Base-by-base conservation (phyloP, 768 basidiomycete species). In the Lactarius trivialis region DNA sequence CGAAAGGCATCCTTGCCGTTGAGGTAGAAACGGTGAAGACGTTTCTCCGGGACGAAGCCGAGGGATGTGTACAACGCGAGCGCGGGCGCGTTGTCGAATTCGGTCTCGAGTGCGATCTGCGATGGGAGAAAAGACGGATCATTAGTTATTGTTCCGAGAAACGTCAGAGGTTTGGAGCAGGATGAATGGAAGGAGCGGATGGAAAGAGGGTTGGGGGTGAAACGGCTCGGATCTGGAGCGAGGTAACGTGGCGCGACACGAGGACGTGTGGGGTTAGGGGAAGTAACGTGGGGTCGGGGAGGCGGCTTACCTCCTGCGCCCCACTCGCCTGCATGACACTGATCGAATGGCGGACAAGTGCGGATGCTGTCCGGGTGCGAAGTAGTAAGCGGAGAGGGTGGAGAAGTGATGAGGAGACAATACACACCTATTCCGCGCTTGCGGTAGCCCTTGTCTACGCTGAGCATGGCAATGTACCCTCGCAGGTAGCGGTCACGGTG, bases 361-460 rank as follows among this genome's bases (percentile, higher is more conserved):
- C 79, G 68, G 87, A 91, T 63, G 95, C 94, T 97, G 76, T 52
- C 73, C 71, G 60, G 56, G 28, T 24, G 49, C 14, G 32, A 9
- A 26, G 17, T 2, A 43, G 43, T 45, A 34, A 30, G 58, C n/a
- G 51, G 14, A 17, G 5, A 33, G 64, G 62, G 17, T 0, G 14
- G n/a, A 34, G 45, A 5, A 49, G 21, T 21, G 9, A 21, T 19
- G 49, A 33, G 21, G 2, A 60, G 17, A 81, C 89, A 72, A 93
- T 93, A 93, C 72, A 98, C 93, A 36, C 97, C 96, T 87, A 98
- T 93, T 70, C 91, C 93, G 59, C 98, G 83, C 97, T 98, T 98
- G 39, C 94, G 80, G 83, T 86, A 97, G 41, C 78, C 74, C 73
- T 85, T 86, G 73, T 82, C 81, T 32, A 98, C 93, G 71, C 91